These are phyloP conservation scores for Nakazawaea anatomiae DNA, from an alignment of 805 yeast genomes.

Conservation along the genomic window DNA sequence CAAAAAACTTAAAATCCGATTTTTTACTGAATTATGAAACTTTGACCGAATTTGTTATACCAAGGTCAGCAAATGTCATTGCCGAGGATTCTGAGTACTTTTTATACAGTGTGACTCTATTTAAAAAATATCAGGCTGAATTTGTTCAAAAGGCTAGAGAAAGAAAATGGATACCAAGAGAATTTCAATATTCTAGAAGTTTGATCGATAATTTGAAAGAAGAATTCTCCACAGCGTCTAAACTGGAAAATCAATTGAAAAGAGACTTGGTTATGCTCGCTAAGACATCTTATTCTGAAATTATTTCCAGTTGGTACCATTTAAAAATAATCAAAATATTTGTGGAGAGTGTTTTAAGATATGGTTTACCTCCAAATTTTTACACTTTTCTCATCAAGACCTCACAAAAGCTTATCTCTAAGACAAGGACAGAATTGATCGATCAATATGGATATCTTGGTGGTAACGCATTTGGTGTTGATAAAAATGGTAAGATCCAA, in stretches of 20 bases:
- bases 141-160: conserved; percentile 74
- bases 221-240: conserved; percentile 72
- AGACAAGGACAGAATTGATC: conserved; percentile 65
- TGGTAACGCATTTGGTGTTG: conserved; percentile 77
- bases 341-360: conserved; percentile 91
- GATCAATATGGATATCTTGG: conserved; percentile 83
- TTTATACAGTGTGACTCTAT: conserved; percentile 74
- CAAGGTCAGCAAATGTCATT: conserved; percentile 74
- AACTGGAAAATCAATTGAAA: conserved; percentile 65
- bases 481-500: conserved; percentile 58
- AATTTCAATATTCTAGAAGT: conserved; percentile 80
- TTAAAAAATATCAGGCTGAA: conserved; percentile 71
- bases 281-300: conserved; percentile 84
- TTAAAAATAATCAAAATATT: conserved; percentile 80
- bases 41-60: conserved; percentile 76
- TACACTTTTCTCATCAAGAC: conserved; percentile 45
- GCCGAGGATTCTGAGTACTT: conserved; percentile 68
- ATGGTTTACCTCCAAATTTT: conserved; percentile 94
- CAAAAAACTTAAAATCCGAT: conserved; percentile 52
- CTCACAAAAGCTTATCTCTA: conserved; percentile 35
- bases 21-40: conserved; percentile 74
- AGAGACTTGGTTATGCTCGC: conserved; percentile 80
- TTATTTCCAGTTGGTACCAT: conserved; percentile 84
- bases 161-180: conserved; percentile 86
- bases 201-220: conserved; percentile 62